Percentiles rank a stretch among this genome's conserved stretches.
Evolutionary conservation across 2,329 filamentous ascomycete genomes (phyloP).

Genomic region (Fusarium guadeloupense): DNA sequence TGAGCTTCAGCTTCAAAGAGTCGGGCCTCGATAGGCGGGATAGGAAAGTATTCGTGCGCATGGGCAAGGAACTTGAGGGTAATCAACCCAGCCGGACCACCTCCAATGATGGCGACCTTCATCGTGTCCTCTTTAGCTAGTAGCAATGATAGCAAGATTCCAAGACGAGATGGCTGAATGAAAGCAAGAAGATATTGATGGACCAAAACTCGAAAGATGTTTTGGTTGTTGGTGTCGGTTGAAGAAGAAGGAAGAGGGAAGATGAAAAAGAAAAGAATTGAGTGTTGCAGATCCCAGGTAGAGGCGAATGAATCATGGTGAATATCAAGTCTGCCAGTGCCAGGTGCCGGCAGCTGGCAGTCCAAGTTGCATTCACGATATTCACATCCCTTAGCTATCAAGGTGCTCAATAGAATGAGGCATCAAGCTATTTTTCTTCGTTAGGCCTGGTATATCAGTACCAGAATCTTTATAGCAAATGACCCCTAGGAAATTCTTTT

Average conservation of each 20-base stretch:
- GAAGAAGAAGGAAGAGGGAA: background rate
- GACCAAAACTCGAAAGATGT: background rate
- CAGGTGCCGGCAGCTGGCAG: background rate
- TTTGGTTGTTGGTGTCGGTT: background rate
- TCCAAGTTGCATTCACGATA: background rate
- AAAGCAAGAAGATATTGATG: background rate
- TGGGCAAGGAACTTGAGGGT: slow-evolving; percentile 53
- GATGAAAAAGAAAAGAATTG: no score
- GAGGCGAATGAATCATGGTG: background rate
- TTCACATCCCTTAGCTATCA: background rate
- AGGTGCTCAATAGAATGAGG: background rate
- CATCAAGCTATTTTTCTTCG: no score
- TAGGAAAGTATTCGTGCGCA: slow-evolving; percentile 51
- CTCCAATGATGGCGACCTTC: slow-evolving; percentile 55
- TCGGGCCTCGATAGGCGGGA: slow-evolving; percentile 51
- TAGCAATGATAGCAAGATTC: background rate
- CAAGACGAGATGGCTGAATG: background rate
- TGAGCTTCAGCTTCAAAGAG: slow-evolving; percentile 56
- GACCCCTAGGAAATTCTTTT: background rate
- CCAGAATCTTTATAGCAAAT: background rate
- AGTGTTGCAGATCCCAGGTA: no score
- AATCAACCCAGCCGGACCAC: slow-evolving; percentile 54
- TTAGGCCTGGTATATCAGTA: no score
- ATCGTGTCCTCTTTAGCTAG: slow-evolving; percentile 22
- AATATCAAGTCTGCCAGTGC: background rate